phyloP scores from a whole-genome alignment of 2,329 filamentous ascomycete species.

The Aspergillus fischeri region DNA sequence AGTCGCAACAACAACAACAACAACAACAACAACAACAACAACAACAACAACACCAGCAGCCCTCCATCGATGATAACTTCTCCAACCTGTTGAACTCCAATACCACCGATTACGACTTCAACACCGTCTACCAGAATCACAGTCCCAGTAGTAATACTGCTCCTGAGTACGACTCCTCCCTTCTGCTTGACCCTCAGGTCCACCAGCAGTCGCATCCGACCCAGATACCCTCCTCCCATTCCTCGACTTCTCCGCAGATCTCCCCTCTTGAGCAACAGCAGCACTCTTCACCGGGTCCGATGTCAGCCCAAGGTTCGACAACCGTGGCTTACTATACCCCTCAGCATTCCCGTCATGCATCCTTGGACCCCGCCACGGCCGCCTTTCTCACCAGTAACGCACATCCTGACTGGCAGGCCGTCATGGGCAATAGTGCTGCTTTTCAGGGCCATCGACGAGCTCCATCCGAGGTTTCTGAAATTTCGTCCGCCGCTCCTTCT shows the following conservation, averaged over 20 bases:
- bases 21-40: neutral
- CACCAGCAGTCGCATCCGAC: slow-evolving; percentile 33
- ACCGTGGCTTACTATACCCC: slow-evolving; percentile 51
- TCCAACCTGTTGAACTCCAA: slow-evolving; percentile 39
- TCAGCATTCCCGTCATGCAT: slow-evolving; percentile 56
- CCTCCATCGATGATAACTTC: slow-evolving; percentile 30
- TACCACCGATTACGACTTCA: slow-evolving; percentile 35
- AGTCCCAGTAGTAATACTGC: slow-evolving; percentile 26
- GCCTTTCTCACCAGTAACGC: slow-evolving; percentile 52
- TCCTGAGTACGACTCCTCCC: slow-evolving; percentile 35
- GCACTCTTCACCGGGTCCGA: slow-evolving; percentile 50
- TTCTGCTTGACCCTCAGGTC: slow-evolving; percentile 40
- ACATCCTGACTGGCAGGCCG: slow-evolving; percentile 55
- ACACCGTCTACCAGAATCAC: slow-evolving; percentile 32
- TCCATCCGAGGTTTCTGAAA: slow-evolving; percentile 88
- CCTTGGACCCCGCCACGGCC: slow-evolving; percentile 58
- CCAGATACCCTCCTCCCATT: slow-evolving; percentile 46
- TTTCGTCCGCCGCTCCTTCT: slow-evolving; percentile 79
- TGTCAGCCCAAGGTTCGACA: slow-evolving; percentile 53
- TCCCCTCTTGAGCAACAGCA: slow-evolving; percentile 50
- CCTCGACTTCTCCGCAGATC: slow-evolving; percentile 54
- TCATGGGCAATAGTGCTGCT: slow-evolving; percentile 48
- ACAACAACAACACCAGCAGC: slow-evolving; percentile 1
- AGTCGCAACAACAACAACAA: slow-evolving; percentile 5
- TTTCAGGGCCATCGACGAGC: slow-evolving; percentile 81